Percentiles rank a stretch among this genome's conserved stretches.
Conservation (phyloP, 768 basidiomycete species). For the Mycena capillaripes region DNA sequence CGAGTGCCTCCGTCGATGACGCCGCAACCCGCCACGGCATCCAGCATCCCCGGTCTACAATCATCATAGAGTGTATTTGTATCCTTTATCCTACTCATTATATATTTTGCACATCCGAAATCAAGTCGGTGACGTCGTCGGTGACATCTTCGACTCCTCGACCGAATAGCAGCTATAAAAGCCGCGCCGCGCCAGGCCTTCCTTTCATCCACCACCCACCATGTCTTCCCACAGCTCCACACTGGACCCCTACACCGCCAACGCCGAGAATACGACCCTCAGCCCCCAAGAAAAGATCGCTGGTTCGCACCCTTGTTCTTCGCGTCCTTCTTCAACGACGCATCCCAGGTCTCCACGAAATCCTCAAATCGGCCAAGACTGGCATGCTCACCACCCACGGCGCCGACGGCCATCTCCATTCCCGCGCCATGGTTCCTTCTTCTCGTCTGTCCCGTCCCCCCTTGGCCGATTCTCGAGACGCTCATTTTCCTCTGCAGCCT, state of each 20-base stretch:
- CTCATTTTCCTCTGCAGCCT: conserved; percentile 49
- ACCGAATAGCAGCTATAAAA: too few species aligned
- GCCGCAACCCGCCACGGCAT: conserved; percentile 58
- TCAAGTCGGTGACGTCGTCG: neutral
- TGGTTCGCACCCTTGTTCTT: too few species aligned
- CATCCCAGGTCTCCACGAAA: conserved; percentile 68
- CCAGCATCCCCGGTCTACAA: conserved; percentile 59
- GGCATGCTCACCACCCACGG: conserved; percentile 87
- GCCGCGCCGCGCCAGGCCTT: too few species aligned
- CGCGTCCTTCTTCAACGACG: conserved; percentile 15
- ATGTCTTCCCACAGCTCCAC: conserved; percentile 41
- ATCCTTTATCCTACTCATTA: conserved; percentile 40
- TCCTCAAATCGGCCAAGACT: conserved; percentile 73
- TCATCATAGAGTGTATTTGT: conserved; percentile 58
- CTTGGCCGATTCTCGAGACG: neutral
- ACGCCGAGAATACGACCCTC: conserved; percentile 70
- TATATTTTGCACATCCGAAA: conserved; percentile 40
- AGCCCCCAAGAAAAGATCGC: conserved; percentile 76
- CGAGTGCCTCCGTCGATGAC: conserved; percentile 71
- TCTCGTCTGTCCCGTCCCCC: conserved; percentile 59
- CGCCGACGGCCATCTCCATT: conserved; percentile 77
- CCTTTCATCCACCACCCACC: too few species aligned
- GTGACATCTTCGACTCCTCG: too few species aligned
- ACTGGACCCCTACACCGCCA: conserved; percentile 82
- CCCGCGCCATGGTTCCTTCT: conserved; percentile 86